Evolutionary conservation across 2,329 filamentous ascomycete species (phyloP), one percentile per base, ranked within the genome.

Genomic region (Verticillium dahliae): DNA sequence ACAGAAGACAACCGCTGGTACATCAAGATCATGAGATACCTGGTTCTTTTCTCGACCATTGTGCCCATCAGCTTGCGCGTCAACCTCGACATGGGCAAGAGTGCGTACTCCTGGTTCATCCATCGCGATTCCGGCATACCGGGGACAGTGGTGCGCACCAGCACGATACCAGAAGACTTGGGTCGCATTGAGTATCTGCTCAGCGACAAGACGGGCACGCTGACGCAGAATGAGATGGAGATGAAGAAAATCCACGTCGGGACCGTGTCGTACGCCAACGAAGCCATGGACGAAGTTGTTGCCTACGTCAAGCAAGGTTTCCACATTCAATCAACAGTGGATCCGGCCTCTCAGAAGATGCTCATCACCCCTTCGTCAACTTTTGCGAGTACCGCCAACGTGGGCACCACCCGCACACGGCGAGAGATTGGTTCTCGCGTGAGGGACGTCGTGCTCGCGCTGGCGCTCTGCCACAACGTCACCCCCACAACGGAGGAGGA

Each of bases 231-330:
- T 70, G 92, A 97, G 70, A 97, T 97, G 93, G 94, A 97, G 71
- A 89, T 99, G 83, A 97, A 96, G 73, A 99, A 99, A 76, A 94
- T 99, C 6, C 96, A 99, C 70, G 91, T 99, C 60, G 95, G 96
- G 10, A 99, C 95, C 10, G 95, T 98, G 1, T 98, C 94, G 1
- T 99, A 99, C 70, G 95, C 94, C 38, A 97, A 97, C 68, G 95
- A 99, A 72, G 94, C 95, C 10, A 99, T 99, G 95, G 95, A 98
- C 68, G 96, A 99, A 77, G 95, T 99, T 13, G 80, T 86, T 13
- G 85, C 90, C 0, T 97, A 97, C 71, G 85, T 99, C 58, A 87
- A 84, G 65, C 93, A 97, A 73, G 91, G 89, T 6, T 97, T 98
- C 69, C 82, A 87, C 13, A 72, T 81, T 50, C 78, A 79, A 45